A percentile compares a stretch with the other conserved stretches of the same genome.
These are phyloP conservation scores for Pythium aristosporum DNA, from an alignment of 352 stramenopile genomes.

Conservation along the genomic window DNA sequence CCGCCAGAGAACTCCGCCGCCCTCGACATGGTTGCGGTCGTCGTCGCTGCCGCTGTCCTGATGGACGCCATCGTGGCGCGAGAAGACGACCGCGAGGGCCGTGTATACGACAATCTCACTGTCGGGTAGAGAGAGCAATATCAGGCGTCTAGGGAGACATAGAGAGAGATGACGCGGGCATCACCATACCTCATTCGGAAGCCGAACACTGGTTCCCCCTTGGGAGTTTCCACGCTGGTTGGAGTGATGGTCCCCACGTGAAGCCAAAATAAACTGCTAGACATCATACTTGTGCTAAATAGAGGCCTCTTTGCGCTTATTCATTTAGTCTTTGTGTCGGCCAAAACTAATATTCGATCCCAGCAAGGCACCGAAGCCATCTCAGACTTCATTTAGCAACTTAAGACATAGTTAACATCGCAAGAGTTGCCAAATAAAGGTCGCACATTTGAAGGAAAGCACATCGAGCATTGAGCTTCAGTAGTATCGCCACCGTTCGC, in stretches of 20 bases:
- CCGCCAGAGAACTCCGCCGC: conserved; percentile 29
- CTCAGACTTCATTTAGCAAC: too few relatives aligned
- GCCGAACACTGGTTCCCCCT: neutral
- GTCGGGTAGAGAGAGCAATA: neutral
- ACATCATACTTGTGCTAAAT: too few relatives aligned
- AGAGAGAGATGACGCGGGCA: neutral
- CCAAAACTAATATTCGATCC: too few relatives aligned
- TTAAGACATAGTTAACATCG: too few relatives aligned
- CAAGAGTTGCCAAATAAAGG: too few relatives aligned
- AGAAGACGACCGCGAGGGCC: conserved; percentile 35
- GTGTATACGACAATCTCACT: conserved; percentile 46
- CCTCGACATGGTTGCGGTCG: neutral
- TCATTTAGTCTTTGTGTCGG: too few relatives aligned
- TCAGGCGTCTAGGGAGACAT: neutral
- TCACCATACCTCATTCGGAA: conserved; percentile 5
- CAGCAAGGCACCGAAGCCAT: too few relatives aligned
- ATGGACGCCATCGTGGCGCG: conserved; percentile 9
- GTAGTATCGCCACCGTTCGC: too few relatives aligned
- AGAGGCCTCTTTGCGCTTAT: too few relatives aligned
- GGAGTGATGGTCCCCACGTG: conserved; percentile 18
- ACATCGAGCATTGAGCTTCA: too few relatives aligned
- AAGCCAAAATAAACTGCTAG: neutral
- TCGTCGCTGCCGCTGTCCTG: neutral
- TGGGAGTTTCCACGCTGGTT: conserved; percentile 3
- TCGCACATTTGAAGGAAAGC: too few relatives aligned